These are phyloP conservation scores for Gardenia jasminoides DNA, from an alignment of 257 asterid species.

Conservation along the genomic window DNA sequence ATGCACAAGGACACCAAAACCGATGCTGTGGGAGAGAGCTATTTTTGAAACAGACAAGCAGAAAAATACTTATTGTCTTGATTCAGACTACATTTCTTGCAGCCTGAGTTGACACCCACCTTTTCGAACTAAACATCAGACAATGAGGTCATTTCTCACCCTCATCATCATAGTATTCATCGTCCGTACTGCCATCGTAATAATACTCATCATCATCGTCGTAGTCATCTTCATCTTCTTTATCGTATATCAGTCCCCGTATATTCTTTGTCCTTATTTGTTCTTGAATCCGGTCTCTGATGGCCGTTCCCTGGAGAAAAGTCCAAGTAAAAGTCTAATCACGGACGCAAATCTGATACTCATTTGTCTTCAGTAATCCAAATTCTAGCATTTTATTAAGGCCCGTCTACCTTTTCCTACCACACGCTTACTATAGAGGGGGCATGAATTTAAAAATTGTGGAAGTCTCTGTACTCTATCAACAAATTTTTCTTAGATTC, in stretches of 20 bases:
- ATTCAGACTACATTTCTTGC: not conserved
- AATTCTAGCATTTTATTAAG: not conserved
- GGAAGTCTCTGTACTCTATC: no score
- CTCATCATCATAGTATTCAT: slow-evolving; percentile 36
- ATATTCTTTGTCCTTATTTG: slow-evolving; percentile 40
- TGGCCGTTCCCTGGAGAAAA: slow-evolving; percentile 48
- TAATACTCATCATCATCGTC: slow-evolving; percentile 26
- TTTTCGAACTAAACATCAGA: not conserved
- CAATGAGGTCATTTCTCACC: slow-evolving; percentile 22
- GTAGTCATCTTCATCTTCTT: slow-evolving; percentile 34
- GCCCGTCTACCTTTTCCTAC: not conserved
- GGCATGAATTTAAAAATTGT: not conserved
- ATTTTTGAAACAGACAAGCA: not conserved
- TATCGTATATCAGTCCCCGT: slow-evolving; percentile 36
- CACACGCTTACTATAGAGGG: no score
- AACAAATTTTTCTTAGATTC: not conserved
- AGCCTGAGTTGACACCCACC: not conserved
- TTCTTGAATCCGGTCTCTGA: slow-evolving; percentile 54
- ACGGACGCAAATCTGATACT: not conserved
- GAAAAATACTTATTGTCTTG: not conserved
- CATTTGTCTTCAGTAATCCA: not conserved
- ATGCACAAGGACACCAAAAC: not conserved
- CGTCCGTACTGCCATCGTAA: slow-evolving; percentile 28
- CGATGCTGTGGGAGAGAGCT: not conserved
- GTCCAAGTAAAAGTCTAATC: not conserved